These are phyloP conservation scores for Dactylella cylindrospora DNA, from an alignment of 2,329 filamentous ascomycete species.

Conservation along the genomic window DNA sequence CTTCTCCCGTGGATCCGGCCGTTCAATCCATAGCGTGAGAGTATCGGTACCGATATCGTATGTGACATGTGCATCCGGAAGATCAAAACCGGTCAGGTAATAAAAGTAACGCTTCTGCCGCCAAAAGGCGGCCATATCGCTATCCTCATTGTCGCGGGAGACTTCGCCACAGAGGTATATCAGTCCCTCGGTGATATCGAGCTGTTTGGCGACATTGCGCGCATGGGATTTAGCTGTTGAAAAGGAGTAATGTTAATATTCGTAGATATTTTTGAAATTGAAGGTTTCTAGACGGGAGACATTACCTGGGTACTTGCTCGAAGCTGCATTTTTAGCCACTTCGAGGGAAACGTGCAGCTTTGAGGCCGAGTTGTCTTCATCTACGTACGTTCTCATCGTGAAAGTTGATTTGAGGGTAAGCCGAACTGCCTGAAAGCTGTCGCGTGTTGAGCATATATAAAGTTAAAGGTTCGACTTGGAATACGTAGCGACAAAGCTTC, in stretches of 20 bases:
- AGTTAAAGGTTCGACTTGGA: no score
- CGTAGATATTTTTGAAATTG: no score
- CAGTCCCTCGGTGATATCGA: slow-evolving; percentile 56
- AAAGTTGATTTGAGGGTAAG: slow-evolving; percentile 1
- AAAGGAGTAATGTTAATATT: background rate
- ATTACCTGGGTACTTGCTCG: slow-evolving; percentile 29
- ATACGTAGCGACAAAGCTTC: no score
- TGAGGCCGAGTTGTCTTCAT: background rate
- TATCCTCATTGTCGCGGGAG: slow-evolving; percentile 59
- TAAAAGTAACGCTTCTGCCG: slow-evolving; percentile 65
- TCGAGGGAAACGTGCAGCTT: slow-evolving; percentile 5
- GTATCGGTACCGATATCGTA: slow-evolving; percentile 63
- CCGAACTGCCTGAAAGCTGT: no score
- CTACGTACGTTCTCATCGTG: no score
- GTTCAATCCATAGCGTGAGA: slow-evolving; percentile 64
- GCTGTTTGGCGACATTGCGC: slow-evolving; percentile 54
- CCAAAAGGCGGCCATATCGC: slow-evolving; percentile 61
- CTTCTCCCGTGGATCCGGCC: slow-evolving; percentile 34
- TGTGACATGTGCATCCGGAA: slow-evolving; percentile 60
- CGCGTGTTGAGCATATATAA: no score
- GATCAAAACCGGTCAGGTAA: slow-evolving; percentile 60
- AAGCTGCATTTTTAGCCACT: background rate
- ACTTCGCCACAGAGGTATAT: slow-evolving; percentile 61
- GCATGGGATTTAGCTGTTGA: slow-evolving; percentile 58
- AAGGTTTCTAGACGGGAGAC: background rate